phyloP scores from a whole-genome alignment of 495 filamentous ascomycete genomes.

The Trichoderma parareesei region DNA sequence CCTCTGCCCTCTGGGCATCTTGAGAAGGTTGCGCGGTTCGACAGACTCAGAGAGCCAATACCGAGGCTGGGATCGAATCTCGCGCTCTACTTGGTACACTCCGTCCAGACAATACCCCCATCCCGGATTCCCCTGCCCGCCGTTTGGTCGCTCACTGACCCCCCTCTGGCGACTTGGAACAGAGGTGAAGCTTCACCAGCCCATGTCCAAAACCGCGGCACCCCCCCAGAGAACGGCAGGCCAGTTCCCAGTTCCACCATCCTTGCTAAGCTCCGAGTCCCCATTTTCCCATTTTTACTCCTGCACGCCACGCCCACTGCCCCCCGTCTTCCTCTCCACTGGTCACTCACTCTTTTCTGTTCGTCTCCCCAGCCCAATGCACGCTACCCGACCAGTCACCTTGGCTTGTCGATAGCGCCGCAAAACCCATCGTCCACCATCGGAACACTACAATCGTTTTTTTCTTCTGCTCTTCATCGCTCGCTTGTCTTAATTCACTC shows the following conservation, averaged over 20 bases:
- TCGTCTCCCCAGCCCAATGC: conserved; percentile 5
- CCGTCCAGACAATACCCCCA: neutral
- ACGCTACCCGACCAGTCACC: conserved; percentile 3
- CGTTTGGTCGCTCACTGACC: neutral
- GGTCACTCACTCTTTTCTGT: conserved; percentile 7
- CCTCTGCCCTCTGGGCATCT: neutral
- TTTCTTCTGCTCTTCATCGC: conserved; percentile 1
- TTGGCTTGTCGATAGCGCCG: conserved; percentile 10
- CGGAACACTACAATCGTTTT: neutral
- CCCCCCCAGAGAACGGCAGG: conserved; percentile 8
- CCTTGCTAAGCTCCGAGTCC: conserved; percentile 8
- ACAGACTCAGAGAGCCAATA: neutral
- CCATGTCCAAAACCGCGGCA: conserved; percentile 6
- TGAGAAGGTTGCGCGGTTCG: neutral
- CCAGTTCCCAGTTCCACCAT: conserved; percentile 7
- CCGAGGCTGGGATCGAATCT: neutral
- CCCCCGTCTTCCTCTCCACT: conserved; percentile 6
- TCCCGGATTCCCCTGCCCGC: neutral
- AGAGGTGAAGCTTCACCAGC: conserved; percentile 8
- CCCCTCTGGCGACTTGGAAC: conserved; percentile 7
- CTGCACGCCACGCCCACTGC: conserved; percentile 5
- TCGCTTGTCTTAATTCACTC: conserved; percentile 3
- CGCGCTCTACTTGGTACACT: neutral
- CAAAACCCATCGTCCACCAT: neutral
- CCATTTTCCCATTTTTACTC: conserved; percentile 3